These are phyloP conservation scores for Crinitomyces ghanaensis DNA, from an alignment of 805 yeast genomes.

Conservation along the genomic window DNA sequence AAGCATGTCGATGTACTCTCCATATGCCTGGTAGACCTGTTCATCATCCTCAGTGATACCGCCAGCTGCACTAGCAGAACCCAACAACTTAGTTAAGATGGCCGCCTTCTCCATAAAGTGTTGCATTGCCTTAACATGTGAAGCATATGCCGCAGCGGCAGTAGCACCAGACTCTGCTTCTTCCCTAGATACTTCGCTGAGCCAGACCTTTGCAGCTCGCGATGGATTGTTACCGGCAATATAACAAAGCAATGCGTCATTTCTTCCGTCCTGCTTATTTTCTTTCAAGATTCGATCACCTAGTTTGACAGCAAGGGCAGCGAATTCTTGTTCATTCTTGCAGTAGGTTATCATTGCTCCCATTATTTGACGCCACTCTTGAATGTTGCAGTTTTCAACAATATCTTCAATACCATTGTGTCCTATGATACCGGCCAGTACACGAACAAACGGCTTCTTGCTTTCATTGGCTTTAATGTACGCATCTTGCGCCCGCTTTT, in stretches of 20 bases:
- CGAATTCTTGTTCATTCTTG: constrained; percentile 32
- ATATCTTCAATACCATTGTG: constrained; percentile 49
- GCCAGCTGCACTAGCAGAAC: constrained; percentile 12
- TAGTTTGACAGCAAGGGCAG: constrained; percentile 44
- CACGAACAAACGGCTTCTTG: constrained; percentile 53
- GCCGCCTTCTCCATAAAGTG: constrained; percentile 77
- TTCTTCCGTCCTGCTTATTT: constrained; percentile 34
- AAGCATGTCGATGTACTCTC: constrained; percentile 73
- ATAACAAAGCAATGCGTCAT: constrained; percentile 66
- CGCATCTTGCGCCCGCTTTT: constrained; percentile 56
- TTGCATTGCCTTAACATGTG: constrained; percentile 71
- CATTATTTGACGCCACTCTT: constrained; percentile 79
- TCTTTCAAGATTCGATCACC: constrained; percentile 57
- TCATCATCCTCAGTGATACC: constrained; percentile 32
- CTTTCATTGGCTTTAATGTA: constrained; percentile 51
- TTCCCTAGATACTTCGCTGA: constrained; percentile 48
- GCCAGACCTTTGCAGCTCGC: constrained; percentile 74
- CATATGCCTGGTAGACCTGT: constrained; percentile 46
- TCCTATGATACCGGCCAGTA: constrained; percentile 53
- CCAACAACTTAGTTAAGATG: constrained; percentile 47
- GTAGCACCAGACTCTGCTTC: constrained; percentile 29
- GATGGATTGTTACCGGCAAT: constrained; percentile 74
- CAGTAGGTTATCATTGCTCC: constrained; percentile 51
- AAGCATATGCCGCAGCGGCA: constrained; percentile 57
- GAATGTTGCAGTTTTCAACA: constrained; percentile 63